Evolutionary conservation across 306 rosid species (phyloP), one percentile per base, ranked within the genome.

Genomic region (Trifolium dubium): DNA sequence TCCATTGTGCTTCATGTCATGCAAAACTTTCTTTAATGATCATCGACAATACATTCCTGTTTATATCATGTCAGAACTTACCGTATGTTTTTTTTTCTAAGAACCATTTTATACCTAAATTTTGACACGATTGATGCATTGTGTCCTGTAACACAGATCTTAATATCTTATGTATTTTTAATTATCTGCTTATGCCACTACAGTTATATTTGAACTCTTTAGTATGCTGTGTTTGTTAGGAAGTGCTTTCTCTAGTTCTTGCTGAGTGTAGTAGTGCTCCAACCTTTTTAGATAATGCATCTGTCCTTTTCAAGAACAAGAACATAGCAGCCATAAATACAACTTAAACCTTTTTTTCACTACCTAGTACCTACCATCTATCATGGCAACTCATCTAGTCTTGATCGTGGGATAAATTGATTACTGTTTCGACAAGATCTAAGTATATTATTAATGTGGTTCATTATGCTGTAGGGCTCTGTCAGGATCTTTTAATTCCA

Each of bases 401-500:
- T 59, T 61, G 73, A 71, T 75, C 11, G 46, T 6, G 10, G 5
- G 28, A 15, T 40, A 49, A 59, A 35, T 67, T 69, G 15, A 50
- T 15, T 60, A 28, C 46, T 75, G 66, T 77, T 73, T 69, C 55
- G 23, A 13, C 62, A 60, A 58, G 60, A 50, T 51, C 23, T n/a
- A 31, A 51, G 69, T 58, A 32, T 79, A 70, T 60, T 34, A 64
- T 62, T 81, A 49, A 79, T 71, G 34, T 18, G 62, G 64, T 69
- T 73, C 64, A 9, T 67, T 64, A 31, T 77, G 83, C 35, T 85
- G 58, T 64, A 95, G 99, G 99, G 75, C 88, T 83, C 58, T 58
- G 54, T 70, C 92, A 92, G 83, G 98, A 91, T 85, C 83, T 93
- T 82, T 82, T 93, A 69, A 89, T 88, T 85, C 98, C 96, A 51